Conservation (phyloP, 2,329 filamentous ascomycete species). For the Aspergillus luchuensis region DNA sequence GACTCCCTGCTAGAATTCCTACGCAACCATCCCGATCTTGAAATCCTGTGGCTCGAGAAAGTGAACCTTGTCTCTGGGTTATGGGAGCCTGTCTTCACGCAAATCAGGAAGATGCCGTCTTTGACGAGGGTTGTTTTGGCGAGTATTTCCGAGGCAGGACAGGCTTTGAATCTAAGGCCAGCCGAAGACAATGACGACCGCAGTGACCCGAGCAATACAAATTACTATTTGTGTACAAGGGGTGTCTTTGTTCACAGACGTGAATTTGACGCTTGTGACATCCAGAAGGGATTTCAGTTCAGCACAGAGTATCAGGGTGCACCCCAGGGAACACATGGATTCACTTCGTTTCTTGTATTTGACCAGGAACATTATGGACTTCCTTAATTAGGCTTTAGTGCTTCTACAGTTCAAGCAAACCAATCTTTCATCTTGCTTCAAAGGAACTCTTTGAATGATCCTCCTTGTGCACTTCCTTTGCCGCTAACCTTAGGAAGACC, state of each 20-base stretch:
- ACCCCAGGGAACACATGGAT: background rate
- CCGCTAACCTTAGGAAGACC: too few relatives aligned
- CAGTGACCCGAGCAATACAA: background rate
- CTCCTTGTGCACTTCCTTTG: too few relatives aligned
- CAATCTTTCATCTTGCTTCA: too few relatives aligned
- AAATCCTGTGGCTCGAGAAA: background rate
- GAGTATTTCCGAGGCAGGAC: background rate
- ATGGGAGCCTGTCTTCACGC: background rate
- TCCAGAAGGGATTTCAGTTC: background rate
- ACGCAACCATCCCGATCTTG: background rate
- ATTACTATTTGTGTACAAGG: background rate
- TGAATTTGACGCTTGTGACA: background rate
- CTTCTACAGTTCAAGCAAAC: too few relatives aligned
- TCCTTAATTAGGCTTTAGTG: background rate
- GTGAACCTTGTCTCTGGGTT: background rate
- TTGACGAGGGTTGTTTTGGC: background rate
- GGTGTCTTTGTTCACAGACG: background rate
- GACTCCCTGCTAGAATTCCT: background rate
- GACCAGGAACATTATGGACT: background rate
- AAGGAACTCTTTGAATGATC: too few relatives aligned
- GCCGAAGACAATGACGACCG: background rate
- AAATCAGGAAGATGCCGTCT: background rate
- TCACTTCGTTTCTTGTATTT: background rate
- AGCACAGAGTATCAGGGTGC: background rate
- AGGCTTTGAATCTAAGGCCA: background rate